These are phyloP conservation scores for Echinosophora koreensis DNA, from an alignment of 306 rosid genomes.

Conservation along the genomic window DNA sequence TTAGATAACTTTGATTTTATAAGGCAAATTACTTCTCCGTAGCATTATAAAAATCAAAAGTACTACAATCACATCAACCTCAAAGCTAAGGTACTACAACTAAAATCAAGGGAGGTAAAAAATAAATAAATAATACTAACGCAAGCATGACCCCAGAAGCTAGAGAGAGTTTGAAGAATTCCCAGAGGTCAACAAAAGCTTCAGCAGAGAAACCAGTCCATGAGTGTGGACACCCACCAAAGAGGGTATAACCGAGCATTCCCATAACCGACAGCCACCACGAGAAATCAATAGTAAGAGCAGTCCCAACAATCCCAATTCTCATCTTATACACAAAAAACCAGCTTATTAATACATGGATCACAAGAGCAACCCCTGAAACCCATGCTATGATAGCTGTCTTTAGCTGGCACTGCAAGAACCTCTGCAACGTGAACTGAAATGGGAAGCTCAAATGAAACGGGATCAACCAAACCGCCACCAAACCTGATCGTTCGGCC, in stretches of 20 bases:
- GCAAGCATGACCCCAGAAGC: constrained; percentile 81
- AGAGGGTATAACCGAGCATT: constrained; percentile 56
- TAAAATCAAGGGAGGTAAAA: neutral
- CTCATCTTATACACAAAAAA: constrained; percentile 55
- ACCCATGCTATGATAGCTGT: constrained; percentile 61
- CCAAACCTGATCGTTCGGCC: constrained; percentile 69
- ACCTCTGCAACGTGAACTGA: constrained; percentile 69
- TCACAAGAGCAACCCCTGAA: constrained; percentile 54
- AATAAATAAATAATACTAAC: constrained; percentile 54
- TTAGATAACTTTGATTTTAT: too few relatives aligned
- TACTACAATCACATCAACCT: constrained; percentile 1
- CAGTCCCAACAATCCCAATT: constrained; percentile 65
- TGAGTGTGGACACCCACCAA: constrained; percentile 62
- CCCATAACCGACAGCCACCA: constrained; percentile 74
- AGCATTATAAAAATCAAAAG: too few relatives aligned
- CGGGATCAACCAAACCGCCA: constrained; percentile 70
- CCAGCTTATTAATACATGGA: constrained; percentile 67
- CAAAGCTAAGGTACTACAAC: too few relatives aligned
- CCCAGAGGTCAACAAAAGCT: constrained; percentile 76
- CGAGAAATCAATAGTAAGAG: constrained; percentile 62
- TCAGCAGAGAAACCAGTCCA: constrained; percentile 77
- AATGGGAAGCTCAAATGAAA: constrained; percentile 75
- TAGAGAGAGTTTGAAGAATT: constrained; percentile 67
- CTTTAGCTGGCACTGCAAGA: constrained; percentile 74
- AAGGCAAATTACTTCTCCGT: too few relatives aligned